Base-by-base conservation (phyloP, 2,329 filamentous ascomycete genomes). In the Neonectria sp. region DNA sequence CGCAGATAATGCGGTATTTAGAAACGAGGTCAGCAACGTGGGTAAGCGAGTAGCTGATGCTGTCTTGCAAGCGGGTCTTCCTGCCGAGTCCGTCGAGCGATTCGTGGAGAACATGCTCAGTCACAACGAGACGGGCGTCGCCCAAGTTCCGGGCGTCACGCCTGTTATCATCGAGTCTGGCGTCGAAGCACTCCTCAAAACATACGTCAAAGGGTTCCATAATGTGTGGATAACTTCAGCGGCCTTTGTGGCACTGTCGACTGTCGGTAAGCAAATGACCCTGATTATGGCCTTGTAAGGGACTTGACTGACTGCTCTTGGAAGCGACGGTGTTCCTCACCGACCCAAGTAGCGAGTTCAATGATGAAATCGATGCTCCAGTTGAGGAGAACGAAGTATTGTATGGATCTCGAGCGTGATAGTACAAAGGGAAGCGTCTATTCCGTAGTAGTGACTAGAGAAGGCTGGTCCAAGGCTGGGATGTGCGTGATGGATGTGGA, bases 181-280 rank as follows among this genome's bases (percentile, higher is more conserved):
- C 1, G 6, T 46, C 7, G 21, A 55, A 15, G 65, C 55, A 6
- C 31, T 68, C 3, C 24, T 59, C 11, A 15, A 31, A 2, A 65
- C 49, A 4, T 66, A 56, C 17, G 59, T 65, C 13, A 49, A 24
- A 7, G 68, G 61, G 3, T 70, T 70, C 25, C 62, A 66, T 40
- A 62, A 70, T 21, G 68, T 70, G 37, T 70, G 68, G 68, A 61
- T 52, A 48, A 68, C 65, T 5, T 56, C 65, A 13, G 65, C 68
- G 13, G 58, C 59, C 1, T 68, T 70, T 43, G 65, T 66, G 7
- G 62, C 62, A 11, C 8, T 68, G 13, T 51, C 59, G 6, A 46
- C 52, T 11, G 17, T 68, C 25, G 62, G 68, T 70, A 52, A 51
- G 65, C 35, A 13, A 33, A 9, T 21, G 8, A 21, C n/a, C 33